Conservation (phyloP, 306 rosid species). For the Quercus dentata region DNA sequence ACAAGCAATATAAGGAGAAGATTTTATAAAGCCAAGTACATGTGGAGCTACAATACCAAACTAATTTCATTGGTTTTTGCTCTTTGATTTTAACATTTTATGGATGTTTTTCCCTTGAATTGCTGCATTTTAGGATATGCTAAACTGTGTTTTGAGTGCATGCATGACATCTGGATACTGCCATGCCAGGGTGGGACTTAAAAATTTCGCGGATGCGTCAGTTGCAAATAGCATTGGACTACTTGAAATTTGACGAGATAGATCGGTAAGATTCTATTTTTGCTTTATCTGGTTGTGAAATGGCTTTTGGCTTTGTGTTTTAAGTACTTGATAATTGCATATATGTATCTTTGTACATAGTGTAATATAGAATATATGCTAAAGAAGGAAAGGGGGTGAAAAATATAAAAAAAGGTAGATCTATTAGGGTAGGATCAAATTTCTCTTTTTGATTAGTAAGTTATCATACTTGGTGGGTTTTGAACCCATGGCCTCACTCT, state of each 20-base stretch:
- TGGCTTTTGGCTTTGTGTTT: slow-evolving; percentile 5
- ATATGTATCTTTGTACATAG: slow-evolving; percentile 2
- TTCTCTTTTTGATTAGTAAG: too few relatives aligned
- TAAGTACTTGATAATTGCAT: not conserved
- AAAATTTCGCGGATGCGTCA: slow-evolving; percentile 75
- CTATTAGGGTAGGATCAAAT: not conserved
- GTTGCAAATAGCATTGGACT: slow-evolving; percentile 76
- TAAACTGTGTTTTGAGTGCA: slow-evolving; percentile 15
- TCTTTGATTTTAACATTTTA: slow-evolving; percentile 1
- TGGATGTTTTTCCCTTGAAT: slow-evolving; percentile 6
- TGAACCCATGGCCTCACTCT: too few relatives aligned
- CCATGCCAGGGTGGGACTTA: slow-evolving; percentile 81
- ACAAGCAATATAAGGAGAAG: too few relatives aligned
- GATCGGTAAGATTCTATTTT: slow-evolving; percentile 60
- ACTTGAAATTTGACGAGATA: slow-evolving; percentile 82
- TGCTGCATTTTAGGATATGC: slow-evolving; percentile 11
- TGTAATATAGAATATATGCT: not conserved
- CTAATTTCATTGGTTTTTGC: slow-evolving; percentile 8
- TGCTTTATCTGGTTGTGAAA: slow-evolving; percentile 5
- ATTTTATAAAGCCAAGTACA: not conserved
- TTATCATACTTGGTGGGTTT: too few relatives aligned
- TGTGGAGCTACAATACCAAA: not conserved
- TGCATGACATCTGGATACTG: slow-evolving; percentile 34
- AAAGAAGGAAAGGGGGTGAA: not conserved
- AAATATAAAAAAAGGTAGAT: not conserved